phyloP scores from a whole-genome alignment of 2,329 filamentous ascomycete genomes.

The Aspergillus alliaceus region DNA sequence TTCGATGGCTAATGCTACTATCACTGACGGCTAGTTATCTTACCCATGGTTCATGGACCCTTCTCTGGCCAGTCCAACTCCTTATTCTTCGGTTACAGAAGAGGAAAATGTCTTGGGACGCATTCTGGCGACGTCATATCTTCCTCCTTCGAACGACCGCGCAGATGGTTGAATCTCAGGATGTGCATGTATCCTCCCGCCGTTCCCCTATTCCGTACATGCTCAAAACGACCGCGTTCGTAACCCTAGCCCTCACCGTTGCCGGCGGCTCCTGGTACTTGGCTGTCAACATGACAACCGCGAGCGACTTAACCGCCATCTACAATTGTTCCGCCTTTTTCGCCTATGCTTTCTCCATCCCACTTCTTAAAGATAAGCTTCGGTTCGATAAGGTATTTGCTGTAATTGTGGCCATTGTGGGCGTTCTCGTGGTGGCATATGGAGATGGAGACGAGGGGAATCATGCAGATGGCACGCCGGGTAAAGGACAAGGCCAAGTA shows the following conservation, averaged over 20 bases:
- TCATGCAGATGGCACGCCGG: constrained; percentile 26
- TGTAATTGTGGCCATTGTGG: constrained; percentile 81
- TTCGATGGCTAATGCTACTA: background rate
- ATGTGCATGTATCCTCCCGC: constrained; percentile 60
- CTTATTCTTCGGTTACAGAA: constrained; percentile 77
- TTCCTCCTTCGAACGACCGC: constrained; percentile 64
- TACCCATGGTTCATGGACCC: constrained; percentile 89
- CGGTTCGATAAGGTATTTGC: constrained; percentile 82
- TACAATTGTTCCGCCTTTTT: constrained; percentile 99
- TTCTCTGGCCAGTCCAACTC: constrained; percentile 86
- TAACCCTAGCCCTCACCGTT: constrained; percentile 83
- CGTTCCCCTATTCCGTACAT: constrained; percentile 69
- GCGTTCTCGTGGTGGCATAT: constrained; percentile 93
- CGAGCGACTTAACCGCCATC: constrained; percentile 92
- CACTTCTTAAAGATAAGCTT: constrained; percentile 80
- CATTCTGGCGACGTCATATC: constrained; percentile 79
- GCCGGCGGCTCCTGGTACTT: constrained; percentile 95
- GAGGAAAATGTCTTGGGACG: constrained; percentile 72
- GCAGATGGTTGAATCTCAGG: constrained; percentile 82
- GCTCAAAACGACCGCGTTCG: constrained; percentile 71
- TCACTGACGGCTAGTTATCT: constrained; percentile 59
- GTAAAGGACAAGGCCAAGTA: constrained; percentile 53
- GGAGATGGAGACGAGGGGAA: constrained; percentile 68
- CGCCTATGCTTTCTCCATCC: constrained; percentile 94
- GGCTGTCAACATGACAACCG: constrained; percentile 88